phyloP scores from a whole-genome alignment of 495 filamentous ascomycete species.

The Neurospora cerealis region DNA sequence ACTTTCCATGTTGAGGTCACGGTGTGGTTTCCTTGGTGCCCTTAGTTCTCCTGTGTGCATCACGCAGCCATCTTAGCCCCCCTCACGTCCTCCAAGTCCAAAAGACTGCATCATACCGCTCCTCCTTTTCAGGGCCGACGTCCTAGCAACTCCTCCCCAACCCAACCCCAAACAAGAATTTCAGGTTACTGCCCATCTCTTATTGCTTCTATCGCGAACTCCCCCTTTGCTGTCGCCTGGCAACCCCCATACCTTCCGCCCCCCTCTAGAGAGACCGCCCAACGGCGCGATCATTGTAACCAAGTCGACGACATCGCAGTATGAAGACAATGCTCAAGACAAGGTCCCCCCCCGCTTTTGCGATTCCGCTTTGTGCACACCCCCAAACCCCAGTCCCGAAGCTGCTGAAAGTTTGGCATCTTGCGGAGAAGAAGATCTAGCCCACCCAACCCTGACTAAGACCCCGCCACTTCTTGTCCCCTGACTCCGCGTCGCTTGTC shows the following conservation, averaged over 20 bases:
- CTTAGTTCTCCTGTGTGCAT: not conserved
- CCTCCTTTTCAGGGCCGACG: not conserved
- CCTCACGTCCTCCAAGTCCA: not conserved
- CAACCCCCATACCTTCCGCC: not conserved
- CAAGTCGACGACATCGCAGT: slow-evolving; percentile 5
- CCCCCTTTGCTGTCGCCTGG: slow-evolving; percentile 12
- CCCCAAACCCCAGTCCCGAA: not conserved
- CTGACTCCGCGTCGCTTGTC: not conserved
- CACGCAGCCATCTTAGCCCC: not conserved
- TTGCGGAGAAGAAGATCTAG: slow-evolving; percentile 10
- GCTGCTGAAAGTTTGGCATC: slow-evolving; percentile 25
- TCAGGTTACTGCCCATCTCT: not conserved
- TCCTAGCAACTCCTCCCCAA: not conserved
- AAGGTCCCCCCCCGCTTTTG: slow-evolving; percentile 36
- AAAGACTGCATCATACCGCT: not conserved
- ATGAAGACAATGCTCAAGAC: slow-evolving; percentile 39
- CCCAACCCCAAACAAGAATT: not conserved
- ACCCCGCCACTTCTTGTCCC: not conserved
- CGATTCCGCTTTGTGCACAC: slow-evolving; percentile 5
- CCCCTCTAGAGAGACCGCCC: slow-evolving; percentile 5
- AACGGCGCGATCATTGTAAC: not conserved
- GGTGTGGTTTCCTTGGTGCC: not conserved
- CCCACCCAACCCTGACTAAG: slow-evolving; percentile 18
- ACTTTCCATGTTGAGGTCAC: not conserved
- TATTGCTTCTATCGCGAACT: not conserved